phyloP scores from a whole-genome alignment of 257 asterid genomes.

The Nyctanthes arbortristis region DNA sequence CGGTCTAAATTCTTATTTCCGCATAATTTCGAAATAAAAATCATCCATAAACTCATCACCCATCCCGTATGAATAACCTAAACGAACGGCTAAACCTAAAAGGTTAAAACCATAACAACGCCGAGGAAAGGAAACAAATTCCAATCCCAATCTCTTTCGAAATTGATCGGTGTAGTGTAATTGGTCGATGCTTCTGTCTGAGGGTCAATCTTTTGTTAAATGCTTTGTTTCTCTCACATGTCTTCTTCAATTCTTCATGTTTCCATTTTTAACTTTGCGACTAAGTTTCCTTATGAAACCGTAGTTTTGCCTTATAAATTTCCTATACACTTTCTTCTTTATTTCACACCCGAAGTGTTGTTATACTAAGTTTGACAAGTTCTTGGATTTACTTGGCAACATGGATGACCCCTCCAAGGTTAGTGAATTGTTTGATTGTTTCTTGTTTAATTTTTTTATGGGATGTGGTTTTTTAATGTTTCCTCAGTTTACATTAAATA shows the following conservation, averaged over 20 bases:
- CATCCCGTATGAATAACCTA: slow-evolving; percentile 34
- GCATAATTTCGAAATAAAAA: no score
- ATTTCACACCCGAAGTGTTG: slow-evolving; percentile 29
- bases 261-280: slow-evolving; percentile 25
- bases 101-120: slow-evolving; percentile 1
- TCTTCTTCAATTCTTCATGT: slow-evolving; percentile 45
- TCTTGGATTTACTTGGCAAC: slow-evolving; percentile 31
- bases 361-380: slow-evolving; percentile 23
- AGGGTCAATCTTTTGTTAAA: slow-evolving; percentile 24
- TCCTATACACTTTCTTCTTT: slow-evolving; percentile 36
- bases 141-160: slow-evolving; percentile 6
- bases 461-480: not conserved
- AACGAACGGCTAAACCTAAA: slow-evolving; percentile 24
- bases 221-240: slow-evolving; percentile 60
- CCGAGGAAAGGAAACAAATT: not conserved
- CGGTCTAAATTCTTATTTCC: no score
- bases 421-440: slow-evolving; percentile 8
- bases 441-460: not conserved
- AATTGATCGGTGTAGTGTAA: slow-evolving; percentile 12
- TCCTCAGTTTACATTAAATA: not conserved
- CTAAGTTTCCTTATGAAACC: slow-evolving; percentile 34
- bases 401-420: slow-evolving; percentile 75
- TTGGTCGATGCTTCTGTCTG: slow-evolving; percentile 51
- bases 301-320: slow-evolving; percentile 32
- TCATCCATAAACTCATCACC: no score